These are phyloP conservation scores for Cladosporium sp. DNA, from an alignment of 2,329 filamentous ascomycete species.

Conservation along the genomic window DNA sequence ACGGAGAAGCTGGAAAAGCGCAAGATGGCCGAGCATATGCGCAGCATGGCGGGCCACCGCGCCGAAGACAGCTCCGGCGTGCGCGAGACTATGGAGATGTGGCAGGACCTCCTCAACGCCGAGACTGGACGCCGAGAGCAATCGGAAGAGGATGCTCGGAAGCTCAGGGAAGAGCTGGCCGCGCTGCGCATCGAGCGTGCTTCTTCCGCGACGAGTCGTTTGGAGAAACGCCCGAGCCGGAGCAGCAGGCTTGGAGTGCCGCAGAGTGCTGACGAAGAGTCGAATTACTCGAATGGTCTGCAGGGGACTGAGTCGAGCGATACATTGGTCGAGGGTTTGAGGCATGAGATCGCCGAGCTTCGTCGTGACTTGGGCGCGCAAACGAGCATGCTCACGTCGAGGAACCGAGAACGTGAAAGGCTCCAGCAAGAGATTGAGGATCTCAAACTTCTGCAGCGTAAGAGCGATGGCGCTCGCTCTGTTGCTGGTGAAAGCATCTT, in stretches of 20 bases:
- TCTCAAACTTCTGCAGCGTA: conserved; percentile 80
- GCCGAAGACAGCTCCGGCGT: conserved; percentile 25
- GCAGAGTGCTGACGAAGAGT: conserved; percentile 32
- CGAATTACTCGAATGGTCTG: conserved; percentile 33
- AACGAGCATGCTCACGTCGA: conserved; percentile 93
- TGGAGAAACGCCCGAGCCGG: conserved; percentile 37
- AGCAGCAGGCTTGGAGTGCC: conserved; percentile 35
- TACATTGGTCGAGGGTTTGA: conserved; percentile 66
- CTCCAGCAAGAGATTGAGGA: conserved; percentile 97
- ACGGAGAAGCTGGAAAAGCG: conserved; percentile 80
- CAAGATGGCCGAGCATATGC: conserved; percentile 77
- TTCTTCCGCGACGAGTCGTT: conserved; percentile 34
- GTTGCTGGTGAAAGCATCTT: conserved; percentile 81
- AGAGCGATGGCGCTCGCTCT: conserved; percentile 57
- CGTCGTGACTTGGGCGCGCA: conserved; percentile 91
- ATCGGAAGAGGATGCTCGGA: conserved; percentile 81
- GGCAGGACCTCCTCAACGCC: conserved; percentile 90
- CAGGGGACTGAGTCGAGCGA: conserved; percentile 28
- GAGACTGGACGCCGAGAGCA: conserved; percentile 87
- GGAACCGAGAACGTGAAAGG: conserved; percentile 90
- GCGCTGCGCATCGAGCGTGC: conserved; percentile 40
- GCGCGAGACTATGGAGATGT: conserved; percentile 66
- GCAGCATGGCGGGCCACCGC: conserved; percentile 45
- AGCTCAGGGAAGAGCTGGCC: conserved; percentile 77
- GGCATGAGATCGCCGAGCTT: conserved; percentile 88